Conservation (phyloP, 768 basidiomycete species). For the Tulasnella sp. region DNA sequence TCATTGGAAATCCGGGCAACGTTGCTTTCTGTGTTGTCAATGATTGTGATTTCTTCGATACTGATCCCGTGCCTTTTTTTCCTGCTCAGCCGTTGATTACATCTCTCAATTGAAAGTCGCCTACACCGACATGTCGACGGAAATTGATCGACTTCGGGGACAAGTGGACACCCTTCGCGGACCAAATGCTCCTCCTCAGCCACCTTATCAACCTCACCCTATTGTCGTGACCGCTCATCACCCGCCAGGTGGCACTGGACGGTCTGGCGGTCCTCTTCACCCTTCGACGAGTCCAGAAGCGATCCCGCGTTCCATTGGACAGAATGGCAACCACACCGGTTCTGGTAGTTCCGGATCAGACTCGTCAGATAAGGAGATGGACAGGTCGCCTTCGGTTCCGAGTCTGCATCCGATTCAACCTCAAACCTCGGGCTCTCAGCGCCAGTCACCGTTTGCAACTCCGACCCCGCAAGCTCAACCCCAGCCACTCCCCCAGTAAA, state of each 20-base stretch:
- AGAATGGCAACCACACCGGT: neutral
- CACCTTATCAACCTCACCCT: neutral
- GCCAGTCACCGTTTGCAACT: neutral
- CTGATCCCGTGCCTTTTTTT: slow-evolving; percentile 22
- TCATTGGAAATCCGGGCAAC: neutral
- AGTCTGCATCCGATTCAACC: neutral
- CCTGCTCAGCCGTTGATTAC: slow-evolving; percentile 67
- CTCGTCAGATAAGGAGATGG: neutral
- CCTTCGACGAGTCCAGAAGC: neutral
- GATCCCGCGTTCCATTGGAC: neutral
- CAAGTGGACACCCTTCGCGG: slow-evolving; percentile 4
- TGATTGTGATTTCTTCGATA: slow-evolving; percentile 7
- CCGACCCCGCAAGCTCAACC: neutral
- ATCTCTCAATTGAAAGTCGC: slow-evolving; percentile 55
- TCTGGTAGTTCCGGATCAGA: neutral
- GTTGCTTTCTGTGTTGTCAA: too few relatives aligned
- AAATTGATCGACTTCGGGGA: slow-evolving; percentile 6
- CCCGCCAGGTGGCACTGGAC: neutral
- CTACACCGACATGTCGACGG: slow-evolving; percentile 14
- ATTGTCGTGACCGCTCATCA: neutral
- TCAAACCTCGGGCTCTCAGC: neutral
- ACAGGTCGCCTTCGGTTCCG: slow-evolving; percentile 3
- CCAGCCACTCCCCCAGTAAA: neutral
- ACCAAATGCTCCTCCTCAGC: neutral
- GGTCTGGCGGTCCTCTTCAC: neutral